A percentile compares a stretch with the other conserved stretches of the same genome.
phyloP scores from a whole-genome alignment of 139 green algal genomes.

The Desmodesmus armatus region DNA sequence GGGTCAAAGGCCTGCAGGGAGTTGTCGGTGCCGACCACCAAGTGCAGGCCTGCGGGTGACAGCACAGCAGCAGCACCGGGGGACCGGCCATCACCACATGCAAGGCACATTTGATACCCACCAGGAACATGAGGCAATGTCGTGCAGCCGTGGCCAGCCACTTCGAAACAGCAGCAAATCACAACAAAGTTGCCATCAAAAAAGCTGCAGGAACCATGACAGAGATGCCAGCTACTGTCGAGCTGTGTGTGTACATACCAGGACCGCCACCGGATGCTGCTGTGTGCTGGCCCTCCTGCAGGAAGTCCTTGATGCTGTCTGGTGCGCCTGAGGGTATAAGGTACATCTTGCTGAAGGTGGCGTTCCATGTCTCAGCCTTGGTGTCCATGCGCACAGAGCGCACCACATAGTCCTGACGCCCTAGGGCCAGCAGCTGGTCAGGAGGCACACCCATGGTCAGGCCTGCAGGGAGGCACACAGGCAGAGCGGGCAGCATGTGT shows the following conservation, averaged over 20 bases:
- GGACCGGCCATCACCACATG: no score
- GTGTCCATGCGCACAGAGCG: slow-evolving; percentile 68
- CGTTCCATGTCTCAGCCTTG: slow-evolving; percentile 67
- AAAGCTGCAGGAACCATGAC: not conserved
- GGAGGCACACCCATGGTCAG: slow-evolving; percentile 48
- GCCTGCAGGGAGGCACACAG: slow-evolving; percentile 12
- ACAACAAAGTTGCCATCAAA: not conserved
- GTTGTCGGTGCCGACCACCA: slow-evolving; percentile 64
- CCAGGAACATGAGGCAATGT: no score
- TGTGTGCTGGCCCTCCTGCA: slow-evolving; percentile 15
- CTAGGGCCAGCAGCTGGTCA: slow-evolving; percentile 67
- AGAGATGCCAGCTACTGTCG: not conserved
- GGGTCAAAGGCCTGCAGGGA: slow-evolving; percentile 67
- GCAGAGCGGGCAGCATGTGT: not conserved
- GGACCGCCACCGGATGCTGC: no score
- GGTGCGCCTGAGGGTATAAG: slow-evolving; percentile 17
- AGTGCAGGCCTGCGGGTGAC: slow-evolving; percentile 19
- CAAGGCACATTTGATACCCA: no score
- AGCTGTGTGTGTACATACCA: no score
- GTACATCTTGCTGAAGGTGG: slow-evolving; percentile 63
- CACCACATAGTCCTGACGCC: slow-evolving; percentile 80
- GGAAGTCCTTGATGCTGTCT: slow-evolving; percentile 27
- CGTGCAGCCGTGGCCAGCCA: no score
- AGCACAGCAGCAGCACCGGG: not conserved
- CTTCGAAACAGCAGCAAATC: no score